phyloP scores from a whole-genome alignment of 441 rosid genomes.

The Brassica hybrid region DNA sequence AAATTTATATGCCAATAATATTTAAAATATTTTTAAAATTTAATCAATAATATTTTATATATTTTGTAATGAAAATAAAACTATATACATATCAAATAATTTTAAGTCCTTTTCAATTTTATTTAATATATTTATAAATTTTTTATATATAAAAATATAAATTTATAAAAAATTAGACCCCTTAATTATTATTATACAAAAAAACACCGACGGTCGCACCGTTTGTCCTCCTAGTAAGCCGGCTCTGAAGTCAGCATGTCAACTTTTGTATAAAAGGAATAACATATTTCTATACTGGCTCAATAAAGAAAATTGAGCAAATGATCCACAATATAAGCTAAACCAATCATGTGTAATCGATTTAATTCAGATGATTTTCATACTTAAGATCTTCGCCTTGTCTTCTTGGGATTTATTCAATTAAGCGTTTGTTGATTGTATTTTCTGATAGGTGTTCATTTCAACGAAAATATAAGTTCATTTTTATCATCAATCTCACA shows the following conservation, averaged over 20 bases:
- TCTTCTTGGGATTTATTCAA: background rate
- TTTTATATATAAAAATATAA: too few relatives aligned
- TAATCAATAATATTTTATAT: too few relatives aligned
- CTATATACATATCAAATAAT: too few relatives aligned
- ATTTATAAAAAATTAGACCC: too few relatives aligned
- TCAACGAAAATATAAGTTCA: background rate
- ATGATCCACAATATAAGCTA: background rate
- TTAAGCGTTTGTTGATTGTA: background rate
- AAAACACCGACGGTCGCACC: too few relatives aligned
- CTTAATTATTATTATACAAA: too few relatives aligned
- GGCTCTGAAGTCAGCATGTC: background rate
- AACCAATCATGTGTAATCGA: background rate
- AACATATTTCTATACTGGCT: background rate
- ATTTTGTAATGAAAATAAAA: too few relatives aligned
- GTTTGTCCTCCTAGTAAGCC: too few relatives aligned
- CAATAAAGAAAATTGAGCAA: background rate
- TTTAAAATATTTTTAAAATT: too few relatives aligned
- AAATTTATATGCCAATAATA: too few relatives aligned
- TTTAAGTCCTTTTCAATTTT: too few relatives aligned
- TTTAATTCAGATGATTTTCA: background rate
- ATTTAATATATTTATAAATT: too few relatives aligned
- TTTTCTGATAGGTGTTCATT: background rate
- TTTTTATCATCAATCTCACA: conserved; percentile 5
- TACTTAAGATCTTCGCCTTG: background rate
- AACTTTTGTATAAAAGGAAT: background rate